Evolutionary conservation across 2,329 filamentous ascomycete genomes (phyloP).

Genomic region (Cephalotrichum gorgonifer): DNA sequence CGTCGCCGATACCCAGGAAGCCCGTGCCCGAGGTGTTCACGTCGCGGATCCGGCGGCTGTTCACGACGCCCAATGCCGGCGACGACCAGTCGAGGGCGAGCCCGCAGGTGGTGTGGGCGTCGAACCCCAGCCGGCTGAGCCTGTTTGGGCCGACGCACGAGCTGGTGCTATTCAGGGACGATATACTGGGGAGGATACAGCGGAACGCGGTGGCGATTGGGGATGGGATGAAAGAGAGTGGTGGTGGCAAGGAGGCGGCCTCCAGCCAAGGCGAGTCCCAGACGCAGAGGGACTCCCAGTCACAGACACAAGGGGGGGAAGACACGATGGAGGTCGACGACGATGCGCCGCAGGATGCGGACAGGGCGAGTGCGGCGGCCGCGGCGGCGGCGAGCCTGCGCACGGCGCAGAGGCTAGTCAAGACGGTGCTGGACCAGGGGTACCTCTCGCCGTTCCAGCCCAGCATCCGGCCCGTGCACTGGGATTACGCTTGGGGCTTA

Average conservation of each 20-base stretch:
- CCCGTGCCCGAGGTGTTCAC: constrained; percentile 83
- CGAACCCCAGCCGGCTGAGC: constrained; percentile 71
- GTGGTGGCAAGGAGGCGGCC: constrained; percentile 7
- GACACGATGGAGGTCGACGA: constrained; percentile 31
- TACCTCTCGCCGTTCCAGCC: constrained; percentile 80
- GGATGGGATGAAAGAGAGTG: constrained; percentile 19
- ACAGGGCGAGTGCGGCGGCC: constrained; percentile 7
- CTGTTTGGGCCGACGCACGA: constrained; percentile 86
- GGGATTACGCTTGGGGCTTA: constrained; percentile 72
- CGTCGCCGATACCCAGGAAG: constrained; percentile 58
- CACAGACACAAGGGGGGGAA: constrained; percentile 8
- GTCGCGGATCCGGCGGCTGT: constrained; percentile 69
- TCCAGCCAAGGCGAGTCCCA: constrained; percentile 15
- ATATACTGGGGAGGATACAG: constrained; percentile 69
- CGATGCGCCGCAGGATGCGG: constrained; percentile 9
- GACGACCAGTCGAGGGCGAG: constrained; percentile 31
- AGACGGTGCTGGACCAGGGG: constrained; percentile 85
- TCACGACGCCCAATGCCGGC: constrained; percentile 65
- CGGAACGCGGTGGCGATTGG: constrained; percentile 67
- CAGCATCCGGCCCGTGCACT: constrained; percentile 70
- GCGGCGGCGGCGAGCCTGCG: constrained; percentile 30
- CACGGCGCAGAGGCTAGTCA: constrained; percentile 68
- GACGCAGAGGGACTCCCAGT: constrained; percentile 10
- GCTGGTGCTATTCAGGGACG: constrained; percentile 77
- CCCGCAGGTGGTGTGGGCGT: constrained; percentile 78